Evolutionary conservation across 192 early-diverging fungal genomes (phyloP).

Genomic region (Bifiguratus adelaidae): DNA sequence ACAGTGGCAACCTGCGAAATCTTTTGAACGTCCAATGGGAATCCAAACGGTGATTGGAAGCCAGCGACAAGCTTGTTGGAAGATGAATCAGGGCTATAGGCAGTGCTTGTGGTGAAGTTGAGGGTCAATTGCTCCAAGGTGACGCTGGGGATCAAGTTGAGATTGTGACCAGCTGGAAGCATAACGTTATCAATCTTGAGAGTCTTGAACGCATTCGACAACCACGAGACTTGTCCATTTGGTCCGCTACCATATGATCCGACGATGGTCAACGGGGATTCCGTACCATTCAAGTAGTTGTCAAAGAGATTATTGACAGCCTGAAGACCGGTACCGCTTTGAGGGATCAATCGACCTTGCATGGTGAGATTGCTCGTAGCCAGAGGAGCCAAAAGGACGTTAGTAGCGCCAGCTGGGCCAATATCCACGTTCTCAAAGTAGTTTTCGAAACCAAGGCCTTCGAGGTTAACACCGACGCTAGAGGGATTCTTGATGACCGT

Average conservation of each 20-base stretch:
- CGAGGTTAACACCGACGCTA: conserved; percentile 34
- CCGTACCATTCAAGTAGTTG: conserved; percentile 29
- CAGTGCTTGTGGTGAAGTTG: conserved; percentile 29
- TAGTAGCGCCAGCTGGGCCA: conserved; percentile 41
- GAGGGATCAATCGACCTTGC: conserved; percentile 36
- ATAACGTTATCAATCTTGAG: conserved; percentile 16
- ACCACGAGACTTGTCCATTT: conserved; percentile 18
- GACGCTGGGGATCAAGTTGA: conserved; percentile 23
- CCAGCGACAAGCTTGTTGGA: conserved; percentile 27
- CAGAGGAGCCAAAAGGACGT: conserved; percentile 8
- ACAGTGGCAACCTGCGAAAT: neutral
- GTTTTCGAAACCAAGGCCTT: conserved; percentile 30
- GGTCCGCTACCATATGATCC: conserved; percentile 16
- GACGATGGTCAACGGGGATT: conserved; percentile 10
- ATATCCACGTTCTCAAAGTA: conserved; percentile 23
- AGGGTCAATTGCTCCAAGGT: conserved; percentile 30
- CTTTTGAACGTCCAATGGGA: conserved; percentile 22
- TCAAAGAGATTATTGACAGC: conserved; percentile 38
- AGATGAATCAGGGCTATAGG: conserved; percentile 26
- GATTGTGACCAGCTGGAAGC: conserved; percentile 11
- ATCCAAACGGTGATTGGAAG: conserved; percentile 24
- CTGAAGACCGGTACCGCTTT: conserved; percentile 24
- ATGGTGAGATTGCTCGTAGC: conserved; percentile 19
- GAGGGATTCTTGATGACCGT: conserved; percentile 52
- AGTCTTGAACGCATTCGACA: conserved; percentile 33